Base-by-base conservation (phyloP, 805 yeast species). In the Yarrowia porcina region DNA sequence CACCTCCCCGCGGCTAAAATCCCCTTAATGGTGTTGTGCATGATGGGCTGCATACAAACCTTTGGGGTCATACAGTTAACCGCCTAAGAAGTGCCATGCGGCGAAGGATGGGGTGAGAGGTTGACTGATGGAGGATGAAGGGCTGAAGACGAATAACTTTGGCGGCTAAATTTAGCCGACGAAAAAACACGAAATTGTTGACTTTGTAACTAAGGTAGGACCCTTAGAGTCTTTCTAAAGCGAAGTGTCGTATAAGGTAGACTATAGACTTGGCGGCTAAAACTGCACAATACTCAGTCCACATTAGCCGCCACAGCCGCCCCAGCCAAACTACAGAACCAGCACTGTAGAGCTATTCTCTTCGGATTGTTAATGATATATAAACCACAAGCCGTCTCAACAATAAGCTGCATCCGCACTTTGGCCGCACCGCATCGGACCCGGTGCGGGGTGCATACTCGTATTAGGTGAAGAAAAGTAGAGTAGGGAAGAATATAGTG, bases 391-490 rank as follows among this genome's bases (percentile, higher is more conserved):
- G 10, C 56, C 41, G 30, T 23, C 41, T 49, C 41, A 33, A 49
- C 57, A 49, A 32, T 6, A 15, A 10, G 27, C 13, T 49, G 41
- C 28, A 21, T 33, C 41, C 41, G 56, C 28, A 7, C 5, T 45
- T 45, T 45, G 52, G 36, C 36, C 36, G 36, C 52, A 33, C 42
- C 41, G 57, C 57, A 49, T 33, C 57, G 57, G 57, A 23, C 12
- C 57, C 57, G 57, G 57, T 49, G 57, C 57, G 57, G 57, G 57
- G 57, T 49, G 57, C 57, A 49, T 49, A n/a, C 21, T 2, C 6
- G 18, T 7, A 36, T 17, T 23, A 41, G 15, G 45, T 28, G 15
- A 10, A 10, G 9, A n/a, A 10, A n/a, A 8, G 15, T 33, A 18
- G 28, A 5, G 28, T 25, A 8, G 28, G 8, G n/a, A n/a, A n/a